phyloP scores from a whole-genome alignment of 2,329 filamentous ascomycete species.

The Xylariaceae sp. region DNA sequence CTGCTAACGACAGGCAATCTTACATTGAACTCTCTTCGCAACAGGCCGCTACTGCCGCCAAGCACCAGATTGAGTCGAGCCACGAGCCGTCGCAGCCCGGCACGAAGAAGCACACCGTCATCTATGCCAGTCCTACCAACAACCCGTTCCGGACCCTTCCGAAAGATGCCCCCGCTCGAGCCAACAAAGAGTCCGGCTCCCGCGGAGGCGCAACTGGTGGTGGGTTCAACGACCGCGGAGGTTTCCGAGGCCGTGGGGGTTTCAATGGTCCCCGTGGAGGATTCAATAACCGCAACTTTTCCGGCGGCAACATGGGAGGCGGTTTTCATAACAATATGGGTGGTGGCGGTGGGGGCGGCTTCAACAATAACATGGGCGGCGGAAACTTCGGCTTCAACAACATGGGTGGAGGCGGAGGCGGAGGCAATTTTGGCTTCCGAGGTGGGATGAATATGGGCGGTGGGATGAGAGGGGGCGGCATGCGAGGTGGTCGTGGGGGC shows the following conservation, averaged over 20 bases:
- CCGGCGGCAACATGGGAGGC: constrained; percentile 23
- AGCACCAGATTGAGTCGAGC: constrained; percentile 68
- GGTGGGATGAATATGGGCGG: constrained; percentile 28
- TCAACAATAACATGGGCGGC: constrained; percentile 28
- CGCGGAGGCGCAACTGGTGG: constrained; percentile 49
- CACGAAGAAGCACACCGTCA: constrained; percentile 68
- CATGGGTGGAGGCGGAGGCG: constrained; percentile 20
- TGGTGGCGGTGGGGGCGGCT: constrained; percentile 22
- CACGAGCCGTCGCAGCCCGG: constrained; percentile 49
- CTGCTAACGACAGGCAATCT: constrained; percentile 50
- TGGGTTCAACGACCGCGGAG: constrained; percentile 41
- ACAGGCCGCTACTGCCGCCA: constrained; percentile 80
- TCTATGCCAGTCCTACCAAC: constrained; percentile 69
- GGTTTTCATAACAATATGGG: constrained; percentile 26
- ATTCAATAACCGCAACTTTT: constrained; percentile 29
- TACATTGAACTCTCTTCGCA: constrained; percentile 82
- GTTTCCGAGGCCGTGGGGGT: constrained; percentile 26
- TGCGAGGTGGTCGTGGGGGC: constrained; percentile 26
- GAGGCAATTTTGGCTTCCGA: constrained; percentile 26
- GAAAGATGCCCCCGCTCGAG: constrained; percentile 75
- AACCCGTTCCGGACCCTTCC: constrained; percentile 91
- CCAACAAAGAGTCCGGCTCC: constrained; percentile 51
- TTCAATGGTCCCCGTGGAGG: constrained; percentile 28
- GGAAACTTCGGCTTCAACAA: constrained; percentile 25
- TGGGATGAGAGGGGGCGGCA: constrained; percentile 27